phyloP scores from a whole-genome alignment of 2,329 filamentous ascomycete species.

The Dactylellina sp. region DNA sequence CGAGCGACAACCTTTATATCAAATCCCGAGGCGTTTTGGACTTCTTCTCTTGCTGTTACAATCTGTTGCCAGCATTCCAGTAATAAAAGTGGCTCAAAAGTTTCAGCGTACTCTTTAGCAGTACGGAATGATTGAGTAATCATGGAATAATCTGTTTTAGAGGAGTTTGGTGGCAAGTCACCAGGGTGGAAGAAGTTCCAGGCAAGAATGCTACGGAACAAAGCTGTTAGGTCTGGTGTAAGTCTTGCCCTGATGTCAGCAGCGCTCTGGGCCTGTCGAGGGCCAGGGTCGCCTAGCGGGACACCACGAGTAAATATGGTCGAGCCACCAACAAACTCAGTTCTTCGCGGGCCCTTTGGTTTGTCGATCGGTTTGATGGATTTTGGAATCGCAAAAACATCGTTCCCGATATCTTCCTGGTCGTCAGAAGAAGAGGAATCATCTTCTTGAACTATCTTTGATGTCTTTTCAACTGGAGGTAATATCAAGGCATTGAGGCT shows the following conservation, averaged over 20 bases:
- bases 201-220: slow-evolving; percentile 86
- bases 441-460: slow-evolving; percentile 30
- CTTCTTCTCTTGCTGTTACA: slow-evolving; percentile 86
- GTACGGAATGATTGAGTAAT: slow-evolving; percentile 83
- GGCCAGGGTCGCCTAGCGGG: slow-evolving; percentile 59
- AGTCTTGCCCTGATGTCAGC: slow-evolving; percentile 95
- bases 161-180: slow-evolving; percentile 81
- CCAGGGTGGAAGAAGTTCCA: slow-evolving; percentile 96
- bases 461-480: slow-evolving; percentile 33
- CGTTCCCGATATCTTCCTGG: slow-evolving; percentile 67
- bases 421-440: slow-evolving; percentile 64
- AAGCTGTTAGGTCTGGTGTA: slow-evolving; percentile 83
- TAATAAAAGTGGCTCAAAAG: slow-evolving; percentile 88
- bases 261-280: slow-evolving; percentile 58
- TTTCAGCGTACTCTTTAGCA: slow-evolving; percentile 82
- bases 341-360: slow-evolving; percentile 70
- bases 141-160: slow-evolving; percentile 76
- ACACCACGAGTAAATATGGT: slow-evolving; percentile 62
- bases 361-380: slow-evolving; percentile 62
- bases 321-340: slow-evolving; percentile 74
- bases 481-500: slow-evolving; percentile 50
- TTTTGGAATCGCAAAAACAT: slow-evolving; percentile 65
- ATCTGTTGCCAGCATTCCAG: slow-evolving; percentile 97
- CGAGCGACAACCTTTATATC: slow-evolving; percentile 89
- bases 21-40: slow-evolving; percentile 78